Evolutionary conservation across 305 asterid species (phyloP).

Genomic region (Petunia hybrid): DNA sequence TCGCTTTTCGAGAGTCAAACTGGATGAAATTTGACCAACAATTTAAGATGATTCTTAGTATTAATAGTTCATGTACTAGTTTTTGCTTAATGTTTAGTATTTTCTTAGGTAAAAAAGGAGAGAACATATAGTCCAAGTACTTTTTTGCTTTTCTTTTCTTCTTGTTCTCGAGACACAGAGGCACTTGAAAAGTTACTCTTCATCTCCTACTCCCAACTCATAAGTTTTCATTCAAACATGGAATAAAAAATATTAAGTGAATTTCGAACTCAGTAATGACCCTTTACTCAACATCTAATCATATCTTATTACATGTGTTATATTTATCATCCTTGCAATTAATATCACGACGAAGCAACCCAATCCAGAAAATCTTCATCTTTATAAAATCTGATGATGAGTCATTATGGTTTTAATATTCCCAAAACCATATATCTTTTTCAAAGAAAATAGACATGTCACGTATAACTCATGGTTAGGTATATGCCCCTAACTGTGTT

Average conservation of each 20-base stretch:
- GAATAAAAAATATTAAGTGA: no score
- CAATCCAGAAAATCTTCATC: background rate
- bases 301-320: background rate
- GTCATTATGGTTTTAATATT: background rate
- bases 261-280: background rate
- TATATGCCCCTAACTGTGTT: no score
- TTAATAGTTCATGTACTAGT: background rate
- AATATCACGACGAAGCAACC: background rate
- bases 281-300: background rate
- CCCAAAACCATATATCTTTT: background rate
- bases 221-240: no score
- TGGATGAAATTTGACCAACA: no score
- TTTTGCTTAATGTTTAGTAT: background rate
- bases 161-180: no score
- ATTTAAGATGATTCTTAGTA: slow-evolving; percentile 37
- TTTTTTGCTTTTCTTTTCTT: no score
- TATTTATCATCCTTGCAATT: background rate
- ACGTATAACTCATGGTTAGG: background rate
- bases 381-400: background rate
- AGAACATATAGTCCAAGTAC: no score
- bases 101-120: background rate
- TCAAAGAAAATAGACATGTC: background rate
- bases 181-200: no score
- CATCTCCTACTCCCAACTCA: background rate
- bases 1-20: no score